These are phyloP conservation scores for Colletotrichum orchidophilum DNA, from an alignment of 2,329 filamentous ascomycete species.

Conservation along the genomic window DNA sequence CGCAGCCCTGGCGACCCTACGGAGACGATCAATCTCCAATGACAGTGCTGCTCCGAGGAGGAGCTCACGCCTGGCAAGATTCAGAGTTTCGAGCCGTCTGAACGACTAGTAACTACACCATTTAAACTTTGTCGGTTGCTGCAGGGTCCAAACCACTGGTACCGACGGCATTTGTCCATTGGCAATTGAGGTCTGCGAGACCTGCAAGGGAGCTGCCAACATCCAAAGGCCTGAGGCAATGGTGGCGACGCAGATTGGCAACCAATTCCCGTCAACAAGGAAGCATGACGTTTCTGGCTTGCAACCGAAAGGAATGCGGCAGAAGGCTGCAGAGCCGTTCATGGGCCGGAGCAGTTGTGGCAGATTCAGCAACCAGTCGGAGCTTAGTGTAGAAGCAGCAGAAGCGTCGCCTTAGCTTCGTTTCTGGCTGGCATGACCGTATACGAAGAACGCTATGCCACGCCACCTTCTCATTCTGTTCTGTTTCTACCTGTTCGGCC, in stretches of 20 bases:
- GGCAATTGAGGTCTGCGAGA: background rate
- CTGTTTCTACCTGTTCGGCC: background rate
- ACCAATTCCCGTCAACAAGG: background rate
- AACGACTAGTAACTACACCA: slow-evolving; percentile 19
- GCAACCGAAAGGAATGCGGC: slow-evolving; percentile 8
- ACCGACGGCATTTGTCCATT: slow-evolving; percentile 2
- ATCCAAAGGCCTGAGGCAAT: background rate
- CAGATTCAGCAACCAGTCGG: slow-evolving; percentile 1
- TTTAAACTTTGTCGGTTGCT: slow-evolving; percentile 28
- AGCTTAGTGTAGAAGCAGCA: slow-evolving; percentile 21
- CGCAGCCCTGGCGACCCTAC: background rate
- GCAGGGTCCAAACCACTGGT: slow-evolving; percentile 27
- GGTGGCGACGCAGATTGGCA: background rate
- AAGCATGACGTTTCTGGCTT: slow-evolving; percentile 12
- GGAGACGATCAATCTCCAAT: slow-evolving; percentile 1
- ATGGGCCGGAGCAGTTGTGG: slow-evolving; percentile 2
- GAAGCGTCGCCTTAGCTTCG: slow-evolving; percentile 1
- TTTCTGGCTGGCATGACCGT: background rate
- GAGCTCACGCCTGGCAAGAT: slow-evolving; percentile 13
- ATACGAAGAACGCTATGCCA: slow-evolving; percentile 15
- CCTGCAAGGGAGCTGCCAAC: background rate
- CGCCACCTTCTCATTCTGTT: slow-evolving; percentile 14
- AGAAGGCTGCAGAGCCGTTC: background rate
- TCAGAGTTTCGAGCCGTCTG: slow-evolving; percentile 8
- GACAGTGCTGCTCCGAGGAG: slow-evolving; percentile 9